Percentiles rank a stretch among this genome's conserved stretches.
These are phyloP conservation scores for Oryza australiensis DNA, from an alignment of 176 grass and related monocot species.

Conservation along the genomic window DNA sequence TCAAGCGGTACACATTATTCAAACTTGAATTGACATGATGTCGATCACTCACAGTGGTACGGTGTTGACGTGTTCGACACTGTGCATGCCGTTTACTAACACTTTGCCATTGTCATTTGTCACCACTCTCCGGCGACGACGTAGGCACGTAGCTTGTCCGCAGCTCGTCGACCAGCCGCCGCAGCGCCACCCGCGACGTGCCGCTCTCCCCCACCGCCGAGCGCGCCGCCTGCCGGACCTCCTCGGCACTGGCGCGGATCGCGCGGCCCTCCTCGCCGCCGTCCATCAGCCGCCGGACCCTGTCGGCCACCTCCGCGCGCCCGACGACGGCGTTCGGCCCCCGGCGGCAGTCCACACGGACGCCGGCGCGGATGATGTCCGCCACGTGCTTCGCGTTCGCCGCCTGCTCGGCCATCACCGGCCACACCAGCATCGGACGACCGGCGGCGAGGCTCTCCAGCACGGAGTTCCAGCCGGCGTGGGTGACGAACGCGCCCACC, in stretches of 20 bases:
- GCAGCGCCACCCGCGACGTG: slow-evolving; percentile 14
- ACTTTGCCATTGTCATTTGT: too few relatives aligned
- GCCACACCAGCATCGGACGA: slow-evolving; percentile 40
- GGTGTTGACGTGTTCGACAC: too few relatives aligned
- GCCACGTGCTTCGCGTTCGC: slow-evolving; percentile 50
- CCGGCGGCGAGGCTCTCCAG: slow-evolving; percentile 16
- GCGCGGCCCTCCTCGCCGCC: neutral
- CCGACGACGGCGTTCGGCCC: neutral
- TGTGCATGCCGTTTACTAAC: too few relatives aligned
- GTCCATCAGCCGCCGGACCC: slow-evolving; percentile 18
- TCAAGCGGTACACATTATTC: too few relatives aligned
- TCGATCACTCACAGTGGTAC: too few relatives aligned
- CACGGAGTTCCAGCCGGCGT: neutral
- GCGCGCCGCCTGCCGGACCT: neutral
- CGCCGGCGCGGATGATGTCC: slow-evolving; percentile 29
- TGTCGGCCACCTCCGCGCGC: slow-evolving; percentile 8
- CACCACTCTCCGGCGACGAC: neutral
- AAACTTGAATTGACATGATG: too few relatives aligned
- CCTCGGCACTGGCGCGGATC: neutral
- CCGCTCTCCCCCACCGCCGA: slow-evolving; percentile 13
- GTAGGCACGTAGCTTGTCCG: slow-evolving; percentile 1
- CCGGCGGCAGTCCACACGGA: neutral
- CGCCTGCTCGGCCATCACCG: slow-evolving; percentile 46
- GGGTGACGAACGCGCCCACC: slow-evolving; percentile 8
- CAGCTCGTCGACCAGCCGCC: slow-evolving; percentile 35